Percentiles rank a stretch among this genome's conserved stretches.
phyloP scores from a whole-genome alignment of 176 grass and related monocot species.

The Aegilops sharonensis region DNA sequence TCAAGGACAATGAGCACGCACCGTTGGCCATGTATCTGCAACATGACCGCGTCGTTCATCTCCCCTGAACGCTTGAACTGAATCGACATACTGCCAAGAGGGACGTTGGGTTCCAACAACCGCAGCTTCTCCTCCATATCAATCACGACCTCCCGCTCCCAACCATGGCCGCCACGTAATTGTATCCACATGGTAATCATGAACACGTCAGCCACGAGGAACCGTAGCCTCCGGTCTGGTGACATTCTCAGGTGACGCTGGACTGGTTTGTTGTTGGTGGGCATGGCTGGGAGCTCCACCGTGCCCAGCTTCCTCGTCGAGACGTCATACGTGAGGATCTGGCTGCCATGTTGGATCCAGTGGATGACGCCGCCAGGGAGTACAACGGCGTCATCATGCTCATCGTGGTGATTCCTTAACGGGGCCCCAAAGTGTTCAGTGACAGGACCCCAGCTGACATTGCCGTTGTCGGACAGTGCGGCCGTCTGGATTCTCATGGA shows the following conservation, averaged over 20 bases:
- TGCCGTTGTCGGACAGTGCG: neutral
- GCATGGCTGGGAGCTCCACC: neutral
- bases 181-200: neutral
- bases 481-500: too few relatives aligned
- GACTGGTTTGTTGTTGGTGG: neutral
- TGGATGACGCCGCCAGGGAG: neutral
- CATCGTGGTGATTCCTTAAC: neutral
- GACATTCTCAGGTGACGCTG: neutral
- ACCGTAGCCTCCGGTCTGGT: neutral
- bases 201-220: neutral
- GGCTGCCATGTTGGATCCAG: neutral
- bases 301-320: neutral
- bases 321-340: neutral
- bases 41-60: neutral
- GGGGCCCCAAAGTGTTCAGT: neutral
- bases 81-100: neutral
- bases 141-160: neutral
- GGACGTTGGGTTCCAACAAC: neutral
- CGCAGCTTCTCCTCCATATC: neutral
- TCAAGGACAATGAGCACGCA: neutral
- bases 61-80: neutral
- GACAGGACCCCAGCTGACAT: neutral
- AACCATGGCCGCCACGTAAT: neutral
- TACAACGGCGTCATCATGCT: neutral
- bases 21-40: neutral